Conservation (phyloP, 2,329 filamentous ascomycete species). For the Teratosphaeria epicoccoides region DNA sequence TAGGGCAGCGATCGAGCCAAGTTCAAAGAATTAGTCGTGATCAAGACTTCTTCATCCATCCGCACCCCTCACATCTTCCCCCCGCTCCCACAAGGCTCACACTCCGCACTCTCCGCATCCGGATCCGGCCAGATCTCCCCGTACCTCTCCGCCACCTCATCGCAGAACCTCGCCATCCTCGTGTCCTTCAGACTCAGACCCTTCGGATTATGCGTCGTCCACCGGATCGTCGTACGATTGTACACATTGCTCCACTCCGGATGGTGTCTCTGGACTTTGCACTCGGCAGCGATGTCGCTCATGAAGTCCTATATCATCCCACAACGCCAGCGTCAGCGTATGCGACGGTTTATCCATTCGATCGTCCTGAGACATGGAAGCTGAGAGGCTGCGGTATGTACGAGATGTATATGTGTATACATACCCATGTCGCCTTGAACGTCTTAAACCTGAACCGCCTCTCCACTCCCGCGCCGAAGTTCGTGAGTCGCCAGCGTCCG, state of each 20-base stretch:
- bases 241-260: slow-evolving; percentile 71
- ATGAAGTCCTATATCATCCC: slow-evolving; percentile 67
- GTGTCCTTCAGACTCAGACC: slow-evolving; percentile 58
- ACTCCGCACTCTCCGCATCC: background rate
- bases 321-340: background rate
- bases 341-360: too few relatives aligned
- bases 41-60: background rate
- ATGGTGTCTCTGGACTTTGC: slow-evolving; percentile 59
- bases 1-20: too few relatives aligned
- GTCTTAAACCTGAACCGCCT: slow-evolving; percentile 29
- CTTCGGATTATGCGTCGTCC: slow-evolving; percentile 59
- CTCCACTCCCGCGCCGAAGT: slow-evolving; percentile 25
- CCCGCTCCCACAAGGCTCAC: background rate
- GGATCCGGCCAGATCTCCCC: slow-evolving; percentile 13
- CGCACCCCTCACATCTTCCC: background rate
- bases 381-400: too few relatives aligned
- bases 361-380: too few relatives aligned
- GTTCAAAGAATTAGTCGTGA: too few relatives aligned
- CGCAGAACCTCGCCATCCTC: slow-evolving; percentile 51
- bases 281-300: slow-evolving; percentile 58
- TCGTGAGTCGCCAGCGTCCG: slow-evolving; percentile 24
- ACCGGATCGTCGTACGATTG: slow-evolving; percentile 59
- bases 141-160: slow-evolving; percentile 30
- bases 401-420: too few relatives aligned
- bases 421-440: slow-evolving; percentile 30